phyloP scores from a whole-genome alignment of 2,329 filamentous ascomycete genomes.

The Trichophyton verrucosum region DNA sequence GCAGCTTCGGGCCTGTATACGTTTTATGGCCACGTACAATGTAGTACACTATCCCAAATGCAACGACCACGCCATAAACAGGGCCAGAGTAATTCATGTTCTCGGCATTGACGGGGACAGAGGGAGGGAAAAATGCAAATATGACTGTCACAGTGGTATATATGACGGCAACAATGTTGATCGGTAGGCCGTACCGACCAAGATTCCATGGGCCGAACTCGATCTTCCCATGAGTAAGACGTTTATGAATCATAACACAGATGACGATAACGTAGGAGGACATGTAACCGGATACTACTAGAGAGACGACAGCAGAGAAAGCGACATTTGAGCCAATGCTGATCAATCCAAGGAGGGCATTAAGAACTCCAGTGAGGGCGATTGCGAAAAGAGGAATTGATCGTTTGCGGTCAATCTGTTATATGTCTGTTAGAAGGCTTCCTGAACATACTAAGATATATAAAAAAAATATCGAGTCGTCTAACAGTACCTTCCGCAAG shows the following conservation, averaged over 20 bases:
- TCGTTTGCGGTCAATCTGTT: background rate
- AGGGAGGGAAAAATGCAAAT: conserved; percentile 10
- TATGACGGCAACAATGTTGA: conserved; percentile 9
- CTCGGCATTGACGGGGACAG: background rate
- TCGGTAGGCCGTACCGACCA: conserved; percentile 21
- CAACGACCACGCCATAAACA: conserved; percentile 29
- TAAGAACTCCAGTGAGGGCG: conserved; percentile 1
- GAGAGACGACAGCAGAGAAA: conserved; percentile 33
- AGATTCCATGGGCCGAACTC: conserved; percentile 35
- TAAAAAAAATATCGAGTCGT: background rate
- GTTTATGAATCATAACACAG: conserved; percentile 32
- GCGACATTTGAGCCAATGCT: conserved; percentile 39
- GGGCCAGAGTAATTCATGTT: conserved; percentile 24
- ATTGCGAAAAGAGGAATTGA: conserved; percentile 3
- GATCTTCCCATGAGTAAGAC: conserved; percentile 29
- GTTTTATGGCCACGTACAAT: conserved; percentile 17
- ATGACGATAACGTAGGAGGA: conserved; percentile 37
- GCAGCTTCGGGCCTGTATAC: background rate
- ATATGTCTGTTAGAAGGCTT: background rate
- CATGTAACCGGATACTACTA: conserved; percentile 30
- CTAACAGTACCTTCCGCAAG: background rate
- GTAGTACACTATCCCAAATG: conserved; percentile 31
- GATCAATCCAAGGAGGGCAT: conserved; percentile 33
- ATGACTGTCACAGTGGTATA: conserved; percentile 9
- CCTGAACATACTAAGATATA: background rate